Conservation (phyloP, 495 filamentous ascomycete species). For the Cryomyces minteri region DNA sequence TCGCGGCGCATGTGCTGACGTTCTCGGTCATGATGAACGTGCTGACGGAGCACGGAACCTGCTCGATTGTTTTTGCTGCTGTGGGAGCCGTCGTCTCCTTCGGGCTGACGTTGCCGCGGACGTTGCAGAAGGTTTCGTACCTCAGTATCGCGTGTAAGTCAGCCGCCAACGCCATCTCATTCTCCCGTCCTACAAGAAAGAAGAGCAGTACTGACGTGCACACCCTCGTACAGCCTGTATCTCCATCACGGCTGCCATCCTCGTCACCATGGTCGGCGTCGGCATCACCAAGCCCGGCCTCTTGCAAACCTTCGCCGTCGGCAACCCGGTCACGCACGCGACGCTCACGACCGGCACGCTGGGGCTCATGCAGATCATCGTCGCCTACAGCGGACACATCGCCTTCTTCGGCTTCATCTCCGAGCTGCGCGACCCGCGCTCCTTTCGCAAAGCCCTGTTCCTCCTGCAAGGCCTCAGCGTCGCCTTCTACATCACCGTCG, state of each 20-base stretch:
- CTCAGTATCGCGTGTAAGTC: conserved; percentile 33
- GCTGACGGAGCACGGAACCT: conserved; percentile 41
- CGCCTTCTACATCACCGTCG: conserved; percentile 44
- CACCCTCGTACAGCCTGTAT: conserved; percentile 29
- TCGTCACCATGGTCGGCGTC: conserved; percentile 43
- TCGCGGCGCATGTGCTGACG: conserved; percentile 56
- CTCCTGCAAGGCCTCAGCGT: conserved; percentile 5
- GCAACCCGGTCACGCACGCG: conserved; percentile 4
- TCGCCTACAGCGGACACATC: conserved; percentile 8
- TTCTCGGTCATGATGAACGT: conserved; percentile 55
- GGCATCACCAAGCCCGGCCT: conserved; percentile 9
- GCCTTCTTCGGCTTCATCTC: conserved; percentile 11
- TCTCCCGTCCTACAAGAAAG: no score
- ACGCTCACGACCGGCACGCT: no score
- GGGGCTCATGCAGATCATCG: background rate
- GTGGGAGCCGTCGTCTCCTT: conserved; percentile 45
- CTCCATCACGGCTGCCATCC: conserved; percentile 44
- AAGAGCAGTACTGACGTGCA: conserved; percentile 10
- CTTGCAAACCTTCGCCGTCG: conserved; percentile 19
- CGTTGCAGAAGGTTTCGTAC: conserved; percentile 37
- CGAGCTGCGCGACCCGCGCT: conserved; percentile 9
- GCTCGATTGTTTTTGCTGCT: conserved; percentile 48
- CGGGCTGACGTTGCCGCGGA: conserved; percentile 43
- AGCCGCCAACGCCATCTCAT: conserved; percentile 18
- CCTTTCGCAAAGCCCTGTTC: conserved; percentile 13